phyloP scores from a whole-genome alignment of 1,284 basidiomycete species.

The Agroathelia rolfsii region DNA sequence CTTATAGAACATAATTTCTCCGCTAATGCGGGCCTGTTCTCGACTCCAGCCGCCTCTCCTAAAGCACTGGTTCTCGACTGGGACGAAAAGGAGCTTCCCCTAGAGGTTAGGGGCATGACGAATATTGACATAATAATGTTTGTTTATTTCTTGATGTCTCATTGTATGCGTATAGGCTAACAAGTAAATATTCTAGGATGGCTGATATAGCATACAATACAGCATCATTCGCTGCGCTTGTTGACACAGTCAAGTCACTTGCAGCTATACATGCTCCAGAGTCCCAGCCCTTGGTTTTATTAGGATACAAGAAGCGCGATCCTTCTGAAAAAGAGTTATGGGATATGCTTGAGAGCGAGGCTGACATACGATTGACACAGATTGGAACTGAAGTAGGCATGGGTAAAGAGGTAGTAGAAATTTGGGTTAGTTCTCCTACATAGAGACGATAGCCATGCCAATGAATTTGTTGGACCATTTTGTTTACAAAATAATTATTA shows the following conservation, averaged over 20 bases:
- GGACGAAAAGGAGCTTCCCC: constrained; percentile 49
- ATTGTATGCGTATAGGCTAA: too few relatives aligned
- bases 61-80: constrained; percentile 59
- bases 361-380: constrained; percentile 42
- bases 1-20: constrained; percentile 64
- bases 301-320: constrained; percentile 82
- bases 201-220: constrained; percentile 89
- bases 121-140: constrained; percentile 7
- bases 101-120: constrained; percentile 37
- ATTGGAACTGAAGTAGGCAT: constrained; percentile 47
- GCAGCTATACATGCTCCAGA: too few relatives aligned
- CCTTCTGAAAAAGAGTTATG: constrained; percentile 63
- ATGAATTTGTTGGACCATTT: too few relatives aligned
- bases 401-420: constrained; percentile 54
- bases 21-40: constrained; percentile 34
- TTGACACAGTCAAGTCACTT: constrained; percentile 43
- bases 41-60: constrained; percentile 18
- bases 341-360: constrained; percentile 40
- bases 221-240: constrained; percentile 63
- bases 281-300: constrained; percentile 41
- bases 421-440: constrained; percentile 72
- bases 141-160: constrained; percentile 2
- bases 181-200: constrained; percentile 59
- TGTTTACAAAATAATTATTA: too few relatives aligned
- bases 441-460: too few relatives aligned